Evolutionary conservation across 768 basidiomycete species (phyloP).

Genomic region (Sarcodon sp.): DNA sequence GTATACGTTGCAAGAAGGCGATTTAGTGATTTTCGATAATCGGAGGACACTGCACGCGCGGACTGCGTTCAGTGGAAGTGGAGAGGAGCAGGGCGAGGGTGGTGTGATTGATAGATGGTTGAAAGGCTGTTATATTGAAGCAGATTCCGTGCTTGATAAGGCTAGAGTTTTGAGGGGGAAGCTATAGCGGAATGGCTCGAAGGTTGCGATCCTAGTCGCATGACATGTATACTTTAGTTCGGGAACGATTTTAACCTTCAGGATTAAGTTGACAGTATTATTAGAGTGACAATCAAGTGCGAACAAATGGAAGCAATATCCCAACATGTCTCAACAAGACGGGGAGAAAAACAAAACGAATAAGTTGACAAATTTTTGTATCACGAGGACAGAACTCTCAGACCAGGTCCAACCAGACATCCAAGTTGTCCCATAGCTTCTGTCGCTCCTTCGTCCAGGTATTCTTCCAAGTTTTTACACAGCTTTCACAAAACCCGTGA

Average conservation of each 20-base stretch:
- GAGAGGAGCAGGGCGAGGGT: slow-evolving; percentile 25
- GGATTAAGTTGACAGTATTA: too few species aligned
- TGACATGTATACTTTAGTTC: too few species aligned
- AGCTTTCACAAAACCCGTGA: slow-evolving; percentile 20
- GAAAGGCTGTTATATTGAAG: slow-evolving; percentile 78
- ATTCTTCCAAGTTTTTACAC: slow-evolving; percentile 15
- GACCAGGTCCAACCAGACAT: slow-evolving; percentile 13
- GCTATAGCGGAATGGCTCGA: background rate
- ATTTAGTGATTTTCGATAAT: slow-evolving; percentile 88
- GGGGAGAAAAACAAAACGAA: too few species aligned
- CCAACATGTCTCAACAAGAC: too few species aligned
- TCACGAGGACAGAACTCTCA: too few species aligned
- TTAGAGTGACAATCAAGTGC: too few species aligned
- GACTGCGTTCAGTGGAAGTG: slow-evolving; percentile 48
- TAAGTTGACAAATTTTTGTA: too few species aligned
- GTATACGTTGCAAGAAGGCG: slow-evolving; percentile 68
- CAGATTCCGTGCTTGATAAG: slow-evolving; percentile 49
- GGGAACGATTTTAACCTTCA: too few species aligned
- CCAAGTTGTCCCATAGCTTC: slow-evolving; percentile 19
- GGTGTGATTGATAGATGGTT: slow-evolving; percentile 68
- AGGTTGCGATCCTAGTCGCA: too few species aligned
- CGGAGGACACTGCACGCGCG: slow-evolving; percentile 81
- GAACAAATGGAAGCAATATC: too few species aligned
- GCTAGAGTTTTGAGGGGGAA: slow-evolving; percentile 33
- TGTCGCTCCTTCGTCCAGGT: slow-evolving; percentile 17